Evolutionary conservation across 192 early-diverging fungal genomes (phyloP), one percentile per base, ranked within the genome.

Genomic region (Coemansia furcata): DNA sequence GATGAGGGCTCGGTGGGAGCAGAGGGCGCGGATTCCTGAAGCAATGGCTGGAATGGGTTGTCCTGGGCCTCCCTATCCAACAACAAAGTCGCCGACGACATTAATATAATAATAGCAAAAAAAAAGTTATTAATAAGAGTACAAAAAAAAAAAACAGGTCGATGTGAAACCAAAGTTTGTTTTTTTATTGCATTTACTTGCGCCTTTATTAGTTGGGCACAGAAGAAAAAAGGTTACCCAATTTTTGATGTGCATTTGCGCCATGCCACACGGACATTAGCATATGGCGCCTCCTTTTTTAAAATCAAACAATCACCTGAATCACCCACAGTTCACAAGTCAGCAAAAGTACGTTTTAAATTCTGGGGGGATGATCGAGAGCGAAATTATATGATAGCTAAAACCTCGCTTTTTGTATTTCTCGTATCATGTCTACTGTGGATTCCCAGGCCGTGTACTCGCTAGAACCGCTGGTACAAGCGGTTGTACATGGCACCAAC

Each of bases 1-100:
- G 30, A 38, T 32, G 44, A 50, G 6, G 62, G 23, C 35, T 57
- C 60, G 5, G 43, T 44, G 4, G 35, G 19, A 19, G 32, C 14
- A 6, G 39, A 14, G 11, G 35, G 19, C 0, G 72, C 6, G 2
- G 37, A 62, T 8, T 32, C 43, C 17, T 63, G 62, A 12, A 67
- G 61, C 32, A 74, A 38, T 5, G 61, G 54, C 29, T 65, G 50
- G 55, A 74, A 74, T 19, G 72, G 72, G 33, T 68, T 74, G 37
- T 68, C 57, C 12, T 69, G 60, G 17, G 54, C 54, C 30, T 57
- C 54, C 15, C 54, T 57, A 5, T 57, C 54, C 30, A 15, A 3
- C 54, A 57, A 33, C 14, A n/a, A 32, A 8, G 54, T 57, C 17
- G 30, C 30, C 7, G 54, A 57, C 30, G 30, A n/a, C 30, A 32